Evolutionary conservation across 345 rosid species (phyloP).

Genomic region (Bruguiera gymnorhiza): DNA sequence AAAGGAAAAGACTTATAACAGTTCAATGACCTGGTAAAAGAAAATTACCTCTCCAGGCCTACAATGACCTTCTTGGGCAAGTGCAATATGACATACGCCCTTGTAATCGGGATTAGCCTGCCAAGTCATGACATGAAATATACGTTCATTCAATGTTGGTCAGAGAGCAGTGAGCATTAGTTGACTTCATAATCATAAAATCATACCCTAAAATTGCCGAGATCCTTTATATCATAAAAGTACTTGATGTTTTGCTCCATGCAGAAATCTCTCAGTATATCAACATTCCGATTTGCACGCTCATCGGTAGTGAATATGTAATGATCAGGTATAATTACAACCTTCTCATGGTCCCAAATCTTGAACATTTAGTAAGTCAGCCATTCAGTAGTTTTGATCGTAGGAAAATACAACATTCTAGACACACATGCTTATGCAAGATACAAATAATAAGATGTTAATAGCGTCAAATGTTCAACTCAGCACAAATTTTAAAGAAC

Average conservation of each 20-base stretch:
- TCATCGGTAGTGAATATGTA: constrained; percentile 92
- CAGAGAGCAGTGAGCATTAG: background rate
- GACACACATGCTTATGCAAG: constrained; percentile 44
- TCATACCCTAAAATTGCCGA: constrained; percentile 73
- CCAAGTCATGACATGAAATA: constrained; percentile 11
- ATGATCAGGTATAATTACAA: constrained; percentile 94
- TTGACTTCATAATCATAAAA: background rate
- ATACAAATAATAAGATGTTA: constrained; percentile 41
- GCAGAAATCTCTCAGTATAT: constrained; percentile 90
- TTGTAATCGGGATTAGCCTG: constrained; percentile 97
- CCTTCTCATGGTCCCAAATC: constrained; percentile 97
- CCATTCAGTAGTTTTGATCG: background rate
- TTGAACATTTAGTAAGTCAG: constrained; percentile 20
- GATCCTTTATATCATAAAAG: constrained; percentile 92
- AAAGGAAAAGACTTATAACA: background rate
- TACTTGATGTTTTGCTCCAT: constrained; percentile 83
- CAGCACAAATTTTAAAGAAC: constrained; percentile 93
- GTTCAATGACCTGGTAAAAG: background rate
- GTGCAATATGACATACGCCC: constrained; percentile 97
- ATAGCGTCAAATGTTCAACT: background rate
- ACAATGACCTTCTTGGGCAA: constrained; percentile 99
- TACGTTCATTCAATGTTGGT: constrained; percentile 34
- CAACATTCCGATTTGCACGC: constrained; percentile 94
- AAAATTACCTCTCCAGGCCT: constrained; percentile 93
- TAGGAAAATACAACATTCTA: constrained; percentile 21